Evolutionary conservation across 2,329 filamentous ascomycete genomes (phyloP).

Genomic region (Dryadomyces quercivorus): DNA sequence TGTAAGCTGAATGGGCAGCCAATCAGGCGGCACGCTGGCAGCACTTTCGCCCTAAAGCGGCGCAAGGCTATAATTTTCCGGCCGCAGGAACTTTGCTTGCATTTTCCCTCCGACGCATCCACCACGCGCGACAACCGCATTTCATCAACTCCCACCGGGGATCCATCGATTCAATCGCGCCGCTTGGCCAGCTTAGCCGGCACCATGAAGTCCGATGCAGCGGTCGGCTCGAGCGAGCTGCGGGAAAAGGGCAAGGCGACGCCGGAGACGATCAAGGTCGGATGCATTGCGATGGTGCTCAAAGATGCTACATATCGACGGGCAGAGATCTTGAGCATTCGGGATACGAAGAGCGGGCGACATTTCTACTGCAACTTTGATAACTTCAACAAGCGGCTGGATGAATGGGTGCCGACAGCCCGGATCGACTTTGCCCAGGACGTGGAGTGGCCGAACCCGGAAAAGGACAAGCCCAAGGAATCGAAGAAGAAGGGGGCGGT

Average conservation of each 20-base stretch:
- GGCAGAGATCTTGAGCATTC: constrained; percentile 93
- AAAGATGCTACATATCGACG: constrained; percentile 76
- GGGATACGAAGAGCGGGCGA: constrained; percentile 75
- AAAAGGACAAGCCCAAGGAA: constrained; percentile 70
- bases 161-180: constrained; percentile 1
- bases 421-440: constrained; percentile 81
- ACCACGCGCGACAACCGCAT: not conserved
- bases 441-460: constrained; percentile 91
- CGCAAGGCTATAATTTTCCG: not conserved
- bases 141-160: constrained; percentile 1
- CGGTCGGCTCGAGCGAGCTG: constrained; percentile 44
- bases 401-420: constrained; percentile 77
- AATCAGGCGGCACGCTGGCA: not conserved
- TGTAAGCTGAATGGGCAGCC: not conserved
- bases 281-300: constrained; percentile 48
- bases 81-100: not conserved
- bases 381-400: constrained; percentile 81
- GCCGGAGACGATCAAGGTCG: constrained; percentile 60
- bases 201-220: constrained; percentile 32
- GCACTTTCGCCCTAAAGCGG: not conserved
- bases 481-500: constrained; percentile 47
- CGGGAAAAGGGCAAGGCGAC: constrained; percentile 72
- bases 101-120: not conserved
- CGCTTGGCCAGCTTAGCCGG: not conserved
- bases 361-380: constrained; percentile 97